phyloP scores from a whole-genome alignment of 2,329 filamentous ascomycete genomes.

The Atkinsonella texensis region DNA sequence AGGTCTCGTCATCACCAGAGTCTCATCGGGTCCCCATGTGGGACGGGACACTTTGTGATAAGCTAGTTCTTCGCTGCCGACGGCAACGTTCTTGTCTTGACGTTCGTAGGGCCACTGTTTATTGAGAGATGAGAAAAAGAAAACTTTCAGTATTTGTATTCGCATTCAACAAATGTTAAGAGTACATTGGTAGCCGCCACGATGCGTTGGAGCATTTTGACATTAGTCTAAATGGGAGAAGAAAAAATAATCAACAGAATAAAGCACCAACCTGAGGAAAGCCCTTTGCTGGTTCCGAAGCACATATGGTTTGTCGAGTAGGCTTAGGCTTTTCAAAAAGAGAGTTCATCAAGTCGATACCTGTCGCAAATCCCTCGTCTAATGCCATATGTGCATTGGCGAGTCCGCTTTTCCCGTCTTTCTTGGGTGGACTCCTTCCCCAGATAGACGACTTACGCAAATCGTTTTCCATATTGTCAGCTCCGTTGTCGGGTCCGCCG shows the following conservation, averaged over 20 bases:
- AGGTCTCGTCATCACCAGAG: constrained; percentile 46
- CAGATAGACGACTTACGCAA: constrained; percentile 29
- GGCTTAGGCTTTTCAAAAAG: constrained; percentile 66
- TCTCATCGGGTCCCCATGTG: constrained; percentile 65
- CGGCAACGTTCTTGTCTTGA: constrained; percentile 55
- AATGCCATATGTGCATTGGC: constrained; percentile 20
- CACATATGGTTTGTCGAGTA: constrained; percentile 40
- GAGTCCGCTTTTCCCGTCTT: constrained; percentile 17
- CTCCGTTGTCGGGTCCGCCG: constrained; percentile 15
- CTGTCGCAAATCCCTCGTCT: constrained; percentile 59
- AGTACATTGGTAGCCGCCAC: constrained; percentile 1
- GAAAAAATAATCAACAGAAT: constrained; percentile 19
- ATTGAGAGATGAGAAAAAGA: constrained; percentile 15
- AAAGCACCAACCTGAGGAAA: constrained; percentile 77
- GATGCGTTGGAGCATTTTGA: constrained; percentile 12
- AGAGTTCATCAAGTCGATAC: constrained; percentile 94
- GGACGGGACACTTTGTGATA: constrained; percentile 69
- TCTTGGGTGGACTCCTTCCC: constrained; percentile 20
- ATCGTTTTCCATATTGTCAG: constrained; percentile 33
- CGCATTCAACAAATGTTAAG: constrained; percentile 15
- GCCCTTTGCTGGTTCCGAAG: constrained; percentile 44
- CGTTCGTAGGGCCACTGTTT: constrained; percentile 78
- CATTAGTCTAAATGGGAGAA: constrained; percentile 12
- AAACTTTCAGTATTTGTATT: constrained; percentile 24
- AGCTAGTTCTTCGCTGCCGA: constrained; percentile 50